Evolutionary conservation across 352 stramenopile genomes (phyloP).

Genomic region (Pythium folliculosum): DNA sequence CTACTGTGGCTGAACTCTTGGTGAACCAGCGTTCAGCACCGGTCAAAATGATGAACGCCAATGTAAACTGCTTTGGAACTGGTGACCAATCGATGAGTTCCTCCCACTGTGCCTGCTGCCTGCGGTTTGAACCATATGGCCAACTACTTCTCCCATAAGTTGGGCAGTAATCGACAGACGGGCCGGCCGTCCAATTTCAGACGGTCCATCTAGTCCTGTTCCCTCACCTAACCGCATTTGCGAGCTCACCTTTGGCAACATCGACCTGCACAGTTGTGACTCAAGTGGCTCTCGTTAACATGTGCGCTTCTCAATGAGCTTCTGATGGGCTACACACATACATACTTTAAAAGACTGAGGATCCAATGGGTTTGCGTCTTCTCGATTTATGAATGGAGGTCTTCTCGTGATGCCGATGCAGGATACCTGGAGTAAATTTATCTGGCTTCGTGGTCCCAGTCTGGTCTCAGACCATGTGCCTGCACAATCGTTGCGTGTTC

Average conservation of each 20-base stretch:
- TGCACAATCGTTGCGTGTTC: conserved; percentile 17
- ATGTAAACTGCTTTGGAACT: conserved; percentile 4
- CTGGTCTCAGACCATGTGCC: background rate
- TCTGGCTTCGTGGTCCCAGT: background rate
- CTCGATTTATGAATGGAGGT: too few species aligned
- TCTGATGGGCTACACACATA: too few species aligned
- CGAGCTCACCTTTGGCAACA: background rate
- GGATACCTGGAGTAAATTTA: too few species aligned
- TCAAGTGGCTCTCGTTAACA: background rate
- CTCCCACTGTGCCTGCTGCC: conserved; percentile 8
- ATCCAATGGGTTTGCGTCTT: too few species aligned
- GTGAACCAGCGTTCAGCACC: conserved; percentile 5
- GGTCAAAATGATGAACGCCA: conserved; percentile 1
- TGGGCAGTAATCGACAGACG: conserved; percentile 15
- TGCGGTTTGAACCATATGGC: conserved; percentile 11
- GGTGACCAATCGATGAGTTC: background rate
- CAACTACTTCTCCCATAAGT: background rate
- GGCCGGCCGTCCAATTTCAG: background rate
- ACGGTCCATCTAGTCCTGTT: background rate
- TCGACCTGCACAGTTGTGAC: background rate
- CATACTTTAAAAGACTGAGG: too few species aligned
- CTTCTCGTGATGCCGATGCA: too few species aligned
- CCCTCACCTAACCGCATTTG: conserved; percentile 7
- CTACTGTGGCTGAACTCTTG: conserved; percentile 18
- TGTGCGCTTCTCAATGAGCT: background rate